Base-by-base conservation (phyloP, 768 basidiomycete species). In the Candolleomyces aberdarensis region DNA sequence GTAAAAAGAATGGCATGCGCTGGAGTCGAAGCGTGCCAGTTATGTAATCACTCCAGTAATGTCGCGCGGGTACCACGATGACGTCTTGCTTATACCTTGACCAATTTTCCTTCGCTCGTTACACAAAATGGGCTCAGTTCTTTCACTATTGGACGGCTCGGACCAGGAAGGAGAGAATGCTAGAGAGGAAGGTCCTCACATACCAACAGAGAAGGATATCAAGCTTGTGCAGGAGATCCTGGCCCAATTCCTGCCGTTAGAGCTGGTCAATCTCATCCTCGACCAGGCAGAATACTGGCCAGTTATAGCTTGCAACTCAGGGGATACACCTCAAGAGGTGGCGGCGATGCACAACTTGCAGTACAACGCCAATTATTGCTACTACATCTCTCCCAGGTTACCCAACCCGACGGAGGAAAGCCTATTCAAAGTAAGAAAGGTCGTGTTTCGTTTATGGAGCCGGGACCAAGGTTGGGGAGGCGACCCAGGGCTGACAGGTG, bases 381-480 rank as follows among this genome's bases (percentile, higher is more conserved):
- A 66, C 44, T 59, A 64, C 50, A 46, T 67, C 19, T 64, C 67
- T 20, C 64, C 66, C 32, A 57, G 61, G 36, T 58, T 60, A 17
- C 20, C 56, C 6, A 43, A 49, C 8, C n/a, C 43, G 44, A 56
- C 48, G 44, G 14, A 39, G 5, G 55, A 49, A 29, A 55, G 43
- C 20, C 26, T 50, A 22, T 39, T 61, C 10, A 55, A 44, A 19
- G 57, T 70, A 13, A 67, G 62, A 48, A 52, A 49, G 29, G 63
- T 72, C 3, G 56, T 52, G 36, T 70, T 72, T 40, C 56, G 52
- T 17, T 58, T 66, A 11, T 49, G 51, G 39, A 70, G 70, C 54
- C 64, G 63, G 50, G 75, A 76, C 60, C 74, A 76, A 66, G 74
- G 73, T 7, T 75, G 72, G 73, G 70, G 72, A 13, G 72, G 71